phyloP scores from a whole-genome alignment of 768 basidiomycete genomes.

The Lentinula sp. region DNA sequence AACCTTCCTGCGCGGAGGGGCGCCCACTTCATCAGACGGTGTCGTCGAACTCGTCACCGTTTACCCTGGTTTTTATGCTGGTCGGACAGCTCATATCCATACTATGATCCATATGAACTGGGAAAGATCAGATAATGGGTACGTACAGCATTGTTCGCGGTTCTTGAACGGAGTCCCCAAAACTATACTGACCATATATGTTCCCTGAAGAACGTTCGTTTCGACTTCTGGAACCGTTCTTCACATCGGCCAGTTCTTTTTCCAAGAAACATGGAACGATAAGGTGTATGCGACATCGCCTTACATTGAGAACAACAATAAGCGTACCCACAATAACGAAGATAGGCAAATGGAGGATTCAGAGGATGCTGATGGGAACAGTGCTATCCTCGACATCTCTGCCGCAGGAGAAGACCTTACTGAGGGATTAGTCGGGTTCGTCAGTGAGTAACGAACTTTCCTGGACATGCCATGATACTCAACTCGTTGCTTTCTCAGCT shows the following conservation, averaged over 20 bases:
- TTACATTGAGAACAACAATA: conserved; percentile 21
- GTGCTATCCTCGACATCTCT: conserved; percentile 20
- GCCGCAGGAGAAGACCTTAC: conserved; percentile 9
- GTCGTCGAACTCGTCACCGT: conserved; percentile 25
- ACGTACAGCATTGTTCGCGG: neutral
- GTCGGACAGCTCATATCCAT: conserved; percentile 28
- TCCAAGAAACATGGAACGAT: conserved; percentile 23
- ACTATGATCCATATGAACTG: conserved; percentile 21
- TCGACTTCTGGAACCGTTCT: conserved; percentile 21
- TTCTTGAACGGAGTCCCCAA: neutral
- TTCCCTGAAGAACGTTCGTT: conserved; percentile 17
- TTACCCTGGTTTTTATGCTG: conserved; percentile 25
- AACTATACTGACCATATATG: no score
- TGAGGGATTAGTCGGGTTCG: conserved; percentile 19
- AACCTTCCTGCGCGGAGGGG: conserved; percentile 27
- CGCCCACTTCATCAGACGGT: conserved; percentile 21
- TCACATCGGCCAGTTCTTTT: conserved; percentile 31
- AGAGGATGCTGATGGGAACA: conserved; percentile 15
- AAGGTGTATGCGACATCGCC: conserved; percentile 18
- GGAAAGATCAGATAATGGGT: conserved; percentile 14
- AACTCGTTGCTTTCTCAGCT: neutral
- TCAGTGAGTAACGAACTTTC: conserved; percentile 13
- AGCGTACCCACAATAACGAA: conserved; percentile 20
- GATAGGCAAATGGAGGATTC: conserved; percentile 21
- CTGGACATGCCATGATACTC: neutral